Evolutionary conservation across 495 filamentous ascomycete species (phyloP).

Genomic region (Aspergillus baeticus): DNA sequence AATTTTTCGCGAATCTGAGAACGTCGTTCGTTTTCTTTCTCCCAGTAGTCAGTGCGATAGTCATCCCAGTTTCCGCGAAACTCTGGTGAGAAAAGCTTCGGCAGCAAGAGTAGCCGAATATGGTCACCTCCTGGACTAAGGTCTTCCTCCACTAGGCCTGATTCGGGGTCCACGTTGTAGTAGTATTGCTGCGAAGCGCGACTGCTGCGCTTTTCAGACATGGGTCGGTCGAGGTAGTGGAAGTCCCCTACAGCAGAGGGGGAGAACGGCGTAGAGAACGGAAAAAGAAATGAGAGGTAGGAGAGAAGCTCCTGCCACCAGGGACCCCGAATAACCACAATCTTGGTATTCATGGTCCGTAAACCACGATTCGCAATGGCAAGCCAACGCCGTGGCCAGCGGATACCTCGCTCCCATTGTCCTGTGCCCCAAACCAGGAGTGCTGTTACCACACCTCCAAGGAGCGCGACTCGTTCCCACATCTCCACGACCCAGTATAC

Average conservation of each 20-base stretch:
- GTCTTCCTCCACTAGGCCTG: conserved; percentile 66
- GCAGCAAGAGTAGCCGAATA: conserved; percentile 84
- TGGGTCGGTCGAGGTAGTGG: conserved; percentile 59
- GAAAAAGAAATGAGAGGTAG: conserved; percentile 71
- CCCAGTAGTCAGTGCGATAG: conserved; percentile 93
- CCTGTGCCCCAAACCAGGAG: conserved; percentile 89
- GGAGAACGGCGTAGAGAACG: conserved; percentile 66
- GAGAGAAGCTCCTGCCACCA: conserved; percentile 77
- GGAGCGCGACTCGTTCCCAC: conserved; percentile 80
- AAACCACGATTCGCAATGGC: conserved; percentile 84
- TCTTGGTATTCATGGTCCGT: conserved; percentile 89
- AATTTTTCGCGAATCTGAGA: conserved; percentile 67
- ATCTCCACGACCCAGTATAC: conserved; percentile 95
- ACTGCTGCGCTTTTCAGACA: conserved; percentile 43
- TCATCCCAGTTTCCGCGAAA: conserved; percentile 98
- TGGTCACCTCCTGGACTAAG: conserved; percentile 85
- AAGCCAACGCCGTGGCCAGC: conserved; percentile 93
- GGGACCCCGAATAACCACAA: conserved; percentile 80
- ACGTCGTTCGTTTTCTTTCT: conserved; percentile 89
- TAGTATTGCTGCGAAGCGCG: conserved; percentile 41
- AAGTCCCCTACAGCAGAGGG: conserved; percentile 62
- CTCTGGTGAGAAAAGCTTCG: conserved; percentile 90
- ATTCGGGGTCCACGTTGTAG: conserved; percentile 56
- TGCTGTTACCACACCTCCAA: conserved; percentile 80
- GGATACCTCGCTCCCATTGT: conserved; percentile 89